These are phyloP conservation scores for Coniophora puteana DNA, from an alignment of 1,284 basidiomycete species.

Conservation along the genomic window DNA sequence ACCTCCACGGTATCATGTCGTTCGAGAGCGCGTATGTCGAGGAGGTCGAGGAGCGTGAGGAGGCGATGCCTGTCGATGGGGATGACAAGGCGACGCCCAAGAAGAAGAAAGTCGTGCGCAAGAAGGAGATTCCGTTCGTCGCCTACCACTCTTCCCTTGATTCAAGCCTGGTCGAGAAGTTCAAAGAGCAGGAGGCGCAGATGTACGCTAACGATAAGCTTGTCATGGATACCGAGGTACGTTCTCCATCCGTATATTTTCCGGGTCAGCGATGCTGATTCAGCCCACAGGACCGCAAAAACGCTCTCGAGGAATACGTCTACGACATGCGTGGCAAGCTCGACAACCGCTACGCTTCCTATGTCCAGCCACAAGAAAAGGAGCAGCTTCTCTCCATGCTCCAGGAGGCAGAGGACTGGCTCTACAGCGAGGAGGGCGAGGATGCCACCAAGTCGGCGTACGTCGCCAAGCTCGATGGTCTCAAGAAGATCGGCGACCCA, in stretches of 20 bases:
- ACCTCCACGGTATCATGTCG: conserved; percentile 80
- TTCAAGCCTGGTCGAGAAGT: conserved; percentile 54
- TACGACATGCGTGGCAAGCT: conserved; percentile 92
- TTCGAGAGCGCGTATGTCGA: conserved; percentile 87
- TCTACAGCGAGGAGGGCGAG: conserved; percentile 94
- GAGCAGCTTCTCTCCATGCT: conserved; percentile 66
- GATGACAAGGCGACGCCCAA: conserved; percentile 58
- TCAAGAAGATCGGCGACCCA: conserved; percentile 83
- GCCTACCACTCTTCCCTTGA: conserved; percentile 64
- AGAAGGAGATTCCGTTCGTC: conserved; percentile 76
- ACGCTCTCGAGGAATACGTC: conserved; percentile 95
- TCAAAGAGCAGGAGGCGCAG: conserved; percentile 77
- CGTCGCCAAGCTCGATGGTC: conserved; percentile 71
- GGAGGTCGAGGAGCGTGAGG: conserved; percentile 78
- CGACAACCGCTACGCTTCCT: conserved; percentile 79
- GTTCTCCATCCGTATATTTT: conserved; percentile 18
- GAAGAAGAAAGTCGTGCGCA: conserved; percentile 80
- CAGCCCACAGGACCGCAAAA: conserved; percentile 79
- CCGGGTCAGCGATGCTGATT: conserved; percentile 1
- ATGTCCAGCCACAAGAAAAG: conserved; percentile 75
- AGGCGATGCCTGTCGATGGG: conserved; percentile 59
- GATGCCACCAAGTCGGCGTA: conserved; percentile 92
- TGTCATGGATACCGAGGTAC: conserved; percentile 89
- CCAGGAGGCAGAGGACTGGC: conserved; percentile 86
- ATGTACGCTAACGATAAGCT: conserved; percentile 92